phyloP scores from a whole-genome alignment of 2,329 filamentous ascomycete genomes.

The Diaporthe citri region DNA sequence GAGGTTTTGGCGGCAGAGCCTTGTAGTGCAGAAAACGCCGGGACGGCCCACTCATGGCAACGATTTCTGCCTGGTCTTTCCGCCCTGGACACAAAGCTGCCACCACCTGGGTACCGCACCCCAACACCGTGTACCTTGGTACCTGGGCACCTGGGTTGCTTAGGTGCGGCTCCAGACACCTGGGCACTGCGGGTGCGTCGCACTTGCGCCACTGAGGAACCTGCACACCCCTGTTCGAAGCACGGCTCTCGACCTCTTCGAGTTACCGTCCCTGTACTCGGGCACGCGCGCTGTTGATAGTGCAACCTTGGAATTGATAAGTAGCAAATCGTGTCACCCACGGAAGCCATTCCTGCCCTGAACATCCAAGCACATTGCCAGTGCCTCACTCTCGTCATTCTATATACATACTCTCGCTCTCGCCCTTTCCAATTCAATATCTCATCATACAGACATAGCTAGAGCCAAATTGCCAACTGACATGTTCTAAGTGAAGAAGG shows the following conservation, averaged over 20 bases:
- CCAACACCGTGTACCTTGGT: background rate
- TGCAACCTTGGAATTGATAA: slow-evolving; percentile 21
- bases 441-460: background rate
- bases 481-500: slow-evolving; percentile 9
- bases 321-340: slow-evolving; percentile 10
- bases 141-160: background rate
- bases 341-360: background rate
- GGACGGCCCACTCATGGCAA: slow-evolving; percentile 26
- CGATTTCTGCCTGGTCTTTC: slow-evolving; percentile 32
- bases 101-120: background rate
- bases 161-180: slow-evolving; percentile 20
- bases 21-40: slow-evolving; percentile 30
- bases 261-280: slow-evolving; percentile 11
- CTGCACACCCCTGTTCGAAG: background rate
- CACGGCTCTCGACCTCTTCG: background rate
- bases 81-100: slow-evolving; percentile 10
- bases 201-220: background rate
- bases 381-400: background rate
- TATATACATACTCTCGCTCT: slow-evolving; percentile 2
- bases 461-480: background rate
- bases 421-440: background rate
- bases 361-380: background rate
- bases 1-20: slow-evolving; percentile 25
- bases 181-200: background rate
- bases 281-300: slow-evolving; percentile 25